phyloP scores from a whole-genome alignment of 2,329 filamentous ascomycete species.

The Plenodomus lindquistii region DNA sequence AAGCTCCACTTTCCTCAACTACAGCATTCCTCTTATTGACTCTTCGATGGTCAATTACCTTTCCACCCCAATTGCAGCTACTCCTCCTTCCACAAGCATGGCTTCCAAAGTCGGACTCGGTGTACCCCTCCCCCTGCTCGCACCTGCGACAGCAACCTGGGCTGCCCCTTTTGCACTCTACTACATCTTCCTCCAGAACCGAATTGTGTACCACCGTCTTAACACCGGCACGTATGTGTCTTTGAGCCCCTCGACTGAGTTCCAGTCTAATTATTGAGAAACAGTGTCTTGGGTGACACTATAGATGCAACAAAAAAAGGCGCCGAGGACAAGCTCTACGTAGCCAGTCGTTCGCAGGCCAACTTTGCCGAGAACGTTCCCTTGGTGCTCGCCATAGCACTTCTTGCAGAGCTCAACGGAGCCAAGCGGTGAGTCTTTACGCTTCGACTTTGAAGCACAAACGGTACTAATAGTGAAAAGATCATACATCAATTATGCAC shows the following conservation, averaged over 20 bases:
- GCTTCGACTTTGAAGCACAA: neutral
- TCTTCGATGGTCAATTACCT: conserved; percentile 19
- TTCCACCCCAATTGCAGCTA: conserved; percentile 12
- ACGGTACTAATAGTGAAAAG: conserved; percentile 14
- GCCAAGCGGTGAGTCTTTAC: conserved; percentile 34
- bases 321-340: conserved; percentile 36
- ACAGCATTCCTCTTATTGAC: neutral
- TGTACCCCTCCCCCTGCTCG: conserved; percentile 35
- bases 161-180: conserved; percentile 49
- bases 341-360: conserved; percentile 43
- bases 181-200: conserved; percentile 47
- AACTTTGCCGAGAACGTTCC: conserved; percentile 54
- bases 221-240: conserved; percentile 31
- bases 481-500: conserved; percentile 42
- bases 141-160: conserved; percentile 47
- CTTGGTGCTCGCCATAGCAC: conserved; percentile 42
- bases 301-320: conserved; percentile 13
- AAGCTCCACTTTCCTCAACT: neutral
- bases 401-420: conserved; percentile 53
- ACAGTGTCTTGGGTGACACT: conserved; percentile 33
- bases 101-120: conserved; percentile 38
- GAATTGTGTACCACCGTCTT: conserved; percentile 44
- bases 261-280: conserved; percentile 8
- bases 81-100: conserved; percentile 11
- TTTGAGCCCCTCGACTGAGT: neutral